Conservation (phyloP, 2,329 filamentous ascomycete genomes). For the Thermomyces lanuginosus region DNA sequence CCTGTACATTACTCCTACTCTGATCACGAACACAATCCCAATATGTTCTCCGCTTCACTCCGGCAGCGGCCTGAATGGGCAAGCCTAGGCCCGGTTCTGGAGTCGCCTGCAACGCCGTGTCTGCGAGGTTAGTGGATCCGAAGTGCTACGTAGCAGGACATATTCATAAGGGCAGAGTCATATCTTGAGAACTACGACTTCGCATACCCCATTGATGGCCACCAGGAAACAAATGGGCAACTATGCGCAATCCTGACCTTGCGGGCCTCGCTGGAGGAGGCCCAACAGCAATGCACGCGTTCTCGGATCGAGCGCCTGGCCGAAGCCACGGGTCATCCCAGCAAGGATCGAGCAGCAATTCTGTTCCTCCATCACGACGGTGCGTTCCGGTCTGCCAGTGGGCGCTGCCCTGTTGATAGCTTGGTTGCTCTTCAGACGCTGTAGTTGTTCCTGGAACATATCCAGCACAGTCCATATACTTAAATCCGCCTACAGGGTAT, state of each 20-base stretch:
- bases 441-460: conserved; percentile 8
- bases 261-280: conserved; percentile 7
- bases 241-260: conserved; percentile 12
- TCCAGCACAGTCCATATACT: neutral
- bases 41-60: conserved; percentile 28
- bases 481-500: conserved; percentile 4
- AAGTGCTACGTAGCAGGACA: too few relatives aligned
- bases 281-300: conserved; percentile 8
- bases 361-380: conserved; percentile 12
- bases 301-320: conserved; percentile 9
- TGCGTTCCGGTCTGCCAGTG: conserved; percentile 9
- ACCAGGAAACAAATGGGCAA: neutral
- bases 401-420: conserved; percentile 8
- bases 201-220: conserved; percentile 2
- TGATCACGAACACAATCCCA: neutral
- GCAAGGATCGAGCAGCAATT: conserved; percentile 8
- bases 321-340: conserved; percentile 1
- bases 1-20: conserved; percentile 1
- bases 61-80: conserved; percentile 23
- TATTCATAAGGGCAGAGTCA: too few relatives aligned
- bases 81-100: conserved; percentile 11
- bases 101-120: too few relatives aligned
- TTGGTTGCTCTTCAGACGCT: conserved; percentile 12
- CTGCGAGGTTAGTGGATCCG: too few relatives aligned
- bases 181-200: conserved; percentile 10